Evolutionary conservation across 345 rosid genomes (phyloP).

Genomic region (Populus alba): DNA sequence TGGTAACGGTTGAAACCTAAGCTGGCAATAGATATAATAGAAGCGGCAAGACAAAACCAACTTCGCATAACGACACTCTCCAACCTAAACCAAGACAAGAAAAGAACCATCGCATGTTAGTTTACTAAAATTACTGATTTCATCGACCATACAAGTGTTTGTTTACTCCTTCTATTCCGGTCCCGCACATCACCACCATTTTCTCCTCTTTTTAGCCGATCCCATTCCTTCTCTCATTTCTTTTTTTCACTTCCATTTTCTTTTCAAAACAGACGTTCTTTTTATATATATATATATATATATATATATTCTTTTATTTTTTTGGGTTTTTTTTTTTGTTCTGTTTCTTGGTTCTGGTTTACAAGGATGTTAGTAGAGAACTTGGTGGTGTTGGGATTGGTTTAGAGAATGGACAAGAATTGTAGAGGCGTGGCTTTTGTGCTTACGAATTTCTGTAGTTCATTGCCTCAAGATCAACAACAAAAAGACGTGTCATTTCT

Average conservation of each 20-base stretch:
- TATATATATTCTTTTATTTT: not conserved
- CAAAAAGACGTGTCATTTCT: conserved; percentile 8
- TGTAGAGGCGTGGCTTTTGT: conserved; percentile 10
- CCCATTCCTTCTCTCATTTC: too few species aligned
- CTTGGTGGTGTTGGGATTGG: conserved; percentile 16
- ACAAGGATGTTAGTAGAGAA: conserved; percentile 18
- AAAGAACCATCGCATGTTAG: not conserved
- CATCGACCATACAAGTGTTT: conserved; percentile 24
- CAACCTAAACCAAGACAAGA: not conserved
- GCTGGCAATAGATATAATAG: too few species aligned
- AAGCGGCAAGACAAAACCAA: too few species aligned
- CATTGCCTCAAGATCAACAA: conserved; percentile 34
- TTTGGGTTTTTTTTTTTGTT: not conserved
- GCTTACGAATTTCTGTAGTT: conserved; percentile 36
- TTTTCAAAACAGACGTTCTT: not conserved
- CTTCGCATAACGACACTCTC: too few species aligned
- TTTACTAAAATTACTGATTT: too few species aligned
- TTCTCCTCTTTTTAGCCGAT: not conserved
- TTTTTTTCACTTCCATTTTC: not conserved
- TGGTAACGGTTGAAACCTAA: too few species aligned
- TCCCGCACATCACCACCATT: not conserved
- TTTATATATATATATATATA: not conserved
- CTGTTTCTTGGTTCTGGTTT: not conserved
- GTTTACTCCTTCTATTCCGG: conserved; percentile 5
- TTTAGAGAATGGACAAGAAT: conserved; percentile 26